phyloP scores from a whole-genome alignment of 2,329 filamentous ascomycete species.

The Botrytis medusae region DNA sequence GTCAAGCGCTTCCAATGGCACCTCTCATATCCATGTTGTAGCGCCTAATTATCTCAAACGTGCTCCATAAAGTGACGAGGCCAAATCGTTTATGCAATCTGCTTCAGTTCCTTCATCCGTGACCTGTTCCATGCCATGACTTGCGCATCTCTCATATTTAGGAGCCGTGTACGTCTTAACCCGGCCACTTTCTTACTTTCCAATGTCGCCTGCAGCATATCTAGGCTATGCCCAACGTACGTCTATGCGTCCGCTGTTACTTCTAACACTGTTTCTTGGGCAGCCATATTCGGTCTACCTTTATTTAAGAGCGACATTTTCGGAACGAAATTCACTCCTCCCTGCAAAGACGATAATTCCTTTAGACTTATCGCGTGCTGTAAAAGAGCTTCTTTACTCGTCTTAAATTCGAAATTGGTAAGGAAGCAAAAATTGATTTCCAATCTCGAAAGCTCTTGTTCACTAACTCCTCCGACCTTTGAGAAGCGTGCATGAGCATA shows the following conservation, averaged over 20 bases:
- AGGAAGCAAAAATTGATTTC: slow-evolving; percentile 90
- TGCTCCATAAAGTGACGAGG: neutral
- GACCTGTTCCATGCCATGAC: slow-evolving; percentile 6
- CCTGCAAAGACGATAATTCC: slow-evolving; percentile 40
- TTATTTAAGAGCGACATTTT: slow-evolving; percentile 34
- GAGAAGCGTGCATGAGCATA: slow-evolving; percentile 83
- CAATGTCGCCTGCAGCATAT: slow-evolving; percentile 1
- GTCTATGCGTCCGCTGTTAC: slow-evolving; percentile 33
- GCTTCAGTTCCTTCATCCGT: neutral
- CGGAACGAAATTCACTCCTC: slow-evolving; percentile 38
- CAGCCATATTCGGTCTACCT: slow-evolving; percentile 28
- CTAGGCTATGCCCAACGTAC: neutral
- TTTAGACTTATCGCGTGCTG: slow-evolving; percentile 48
- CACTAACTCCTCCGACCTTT: slow-evolving; percentile 83
- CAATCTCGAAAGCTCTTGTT: slow-evolving; percentile 74
- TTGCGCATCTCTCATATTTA: neutral
- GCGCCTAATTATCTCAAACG: neutral
- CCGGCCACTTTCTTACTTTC: neutral
- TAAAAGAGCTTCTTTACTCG: slow-evolving; percentile 56
- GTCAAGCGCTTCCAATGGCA: slow-evolving; percentile 1
- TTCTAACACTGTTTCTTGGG: slow-evolving; percentile 34
- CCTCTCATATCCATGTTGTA: neutral
- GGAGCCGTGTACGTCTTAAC: neutral
- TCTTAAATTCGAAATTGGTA: slow-evolving; percentile 76
- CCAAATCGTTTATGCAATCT: neutral